Percentiles rank a stretch among this genome's conserved stretches.
These are phyloP conservation scores for Boeremia lycopersici DNA, from an alignment of 2,329 filamentous ascomycete species.

Conservation along the genomic window DNA sequence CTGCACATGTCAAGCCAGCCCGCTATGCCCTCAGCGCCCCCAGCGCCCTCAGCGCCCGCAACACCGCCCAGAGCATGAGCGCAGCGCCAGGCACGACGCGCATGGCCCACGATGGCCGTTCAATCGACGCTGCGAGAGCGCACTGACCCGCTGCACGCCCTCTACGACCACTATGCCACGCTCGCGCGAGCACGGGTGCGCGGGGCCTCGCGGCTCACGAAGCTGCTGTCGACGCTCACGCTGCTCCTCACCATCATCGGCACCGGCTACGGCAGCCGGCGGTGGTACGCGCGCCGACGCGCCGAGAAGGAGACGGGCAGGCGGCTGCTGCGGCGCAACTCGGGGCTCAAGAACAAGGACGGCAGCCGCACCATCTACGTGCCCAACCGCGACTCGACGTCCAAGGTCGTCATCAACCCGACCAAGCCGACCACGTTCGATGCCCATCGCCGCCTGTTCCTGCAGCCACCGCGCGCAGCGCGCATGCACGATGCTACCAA, in stretches of 20 bases:
- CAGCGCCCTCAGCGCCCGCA: conserved; percentile 4
- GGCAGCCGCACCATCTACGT: conserved; percentile 95
- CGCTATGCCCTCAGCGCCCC: not conserved
- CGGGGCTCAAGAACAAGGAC: conserved; percentile 90
- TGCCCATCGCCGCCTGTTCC: conserved; percentile 88
- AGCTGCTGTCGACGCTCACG: conserved; percentile 75
- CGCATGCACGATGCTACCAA: conserved; percentile 70
- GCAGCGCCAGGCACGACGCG: conserved; percentile 22
- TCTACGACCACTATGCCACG: conserved; percentile 57
- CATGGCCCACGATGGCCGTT: conserved; percentile 70
- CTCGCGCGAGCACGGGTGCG: conserved; percentile 60
- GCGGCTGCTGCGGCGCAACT: conserved; percentile 86
- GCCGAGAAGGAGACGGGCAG: conserved; percentile 83
- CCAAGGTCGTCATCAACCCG: conserved; percentile 87
- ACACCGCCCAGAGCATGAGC: conserved; percentile 32
- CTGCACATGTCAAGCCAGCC: conserved; percentile 21
- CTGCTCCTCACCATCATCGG: conserved; percentile 80
- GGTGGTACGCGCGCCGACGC: conserved; percentile 74
- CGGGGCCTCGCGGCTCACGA: conserved; percentile 71
- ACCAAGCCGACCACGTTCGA: conserved; percentile 96
- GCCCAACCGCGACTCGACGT: conserved; percentile 83
- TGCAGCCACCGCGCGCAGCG: conserved; percentile 86
- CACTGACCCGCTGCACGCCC: conserved; percentile 53
- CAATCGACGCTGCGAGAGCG: conserved; percentile 75
- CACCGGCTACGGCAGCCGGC: conserved; percentile 76